Conservation (phyloP, 2,329 filamentous ascomycete species). For the Phaeomoniella chlamydospora region DNA sequence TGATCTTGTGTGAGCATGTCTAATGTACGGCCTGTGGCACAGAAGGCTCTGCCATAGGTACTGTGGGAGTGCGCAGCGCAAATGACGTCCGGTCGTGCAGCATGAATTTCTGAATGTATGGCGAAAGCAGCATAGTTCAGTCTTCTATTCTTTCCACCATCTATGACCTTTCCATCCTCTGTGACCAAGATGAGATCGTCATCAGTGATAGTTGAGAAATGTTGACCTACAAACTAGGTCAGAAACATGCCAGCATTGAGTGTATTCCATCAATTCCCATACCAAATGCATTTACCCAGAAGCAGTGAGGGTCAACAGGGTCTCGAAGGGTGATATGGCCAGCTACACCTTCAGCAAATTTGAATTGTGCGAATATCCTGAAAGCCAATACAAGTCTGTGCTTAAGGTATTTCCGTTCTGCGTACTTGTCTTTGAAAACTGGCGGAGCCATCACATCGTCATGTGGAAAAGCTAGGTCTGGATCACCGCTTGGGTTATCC, state of each 20-base stretch:
- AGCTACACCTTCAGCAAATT: constrained; percentile 37
- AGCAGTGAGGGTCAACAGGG: constrained; percentile 35
- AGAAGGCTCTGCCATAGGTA: constrained; percentile 47
- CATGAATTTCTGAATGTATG: constrained; percentile 46
- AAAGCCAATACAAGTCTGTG: constrained; percentile 29
- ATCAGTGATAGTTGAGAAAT: constrained; percentile 24
- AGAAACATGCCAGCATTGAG: constrained; percentile 12
- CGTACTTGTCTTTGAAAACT: constrained; percentile 12
- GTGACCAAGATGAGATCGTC: constrained; percentile 26
- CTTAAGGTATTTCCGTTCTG: constrained; percentile 30
- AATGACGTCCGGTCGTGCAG: constrained; percentile 42
- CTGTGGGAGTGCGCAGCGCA: constrained; percentile 45
- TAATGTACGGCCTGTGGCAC: constrained; percentile 42
- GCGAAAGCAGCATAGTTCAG: constrained; percentile 37
- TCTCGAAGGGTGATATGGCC: constrained; percentile 42
- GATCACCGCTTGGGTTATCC: neutral
- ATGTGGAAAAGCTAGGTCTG: neutral
- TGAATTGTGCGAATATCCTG: constrained; percentile 31
- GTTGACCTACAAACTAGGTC: constrained; percentile 6
- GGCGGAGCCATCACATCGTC: constrained; percentile 5
- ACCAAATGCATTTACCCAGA: constrained; percentile 33
- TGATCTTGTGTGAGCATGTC: constrained; percentile 46
- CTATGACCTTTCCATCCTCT: constrained; percentile 22
- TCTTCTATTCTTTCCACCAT: constrained; percentile 22
- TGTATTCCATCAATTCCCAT: constrained; percentile 45